A percentile compares a stretch with the other conserved stretches of the same genome.
Evolutionary conservation across 2,329 filamentous ascomycete genomes (phyloP).

Genomic region (Stagonosporopsis rhizophila): DNA sequence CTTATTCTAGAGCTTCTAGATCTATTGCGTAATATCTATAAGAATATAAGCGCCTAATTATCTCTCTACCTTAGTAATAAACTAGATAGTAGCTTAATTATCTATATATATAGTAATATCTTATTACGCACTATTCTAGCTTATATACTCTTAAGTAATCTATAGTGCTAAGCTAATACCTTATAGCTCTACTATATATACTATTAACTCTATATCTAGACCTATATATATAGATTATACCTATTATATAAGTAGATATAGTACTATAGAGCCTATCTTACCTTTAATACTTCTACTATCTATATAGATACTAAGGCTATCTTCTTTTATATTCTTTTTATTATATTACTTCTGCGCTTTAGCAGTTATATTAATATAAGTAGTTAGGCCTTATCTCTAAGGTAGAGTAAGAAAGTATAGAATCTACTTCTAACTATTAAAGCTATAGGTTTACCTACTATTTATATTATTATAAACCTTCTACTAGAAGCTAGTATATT

Average conservation of each 20-base stretch:
- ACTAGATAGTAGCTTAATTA: constrained; percentile 25
- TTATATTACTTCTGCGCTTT: constrained; percentile 22
- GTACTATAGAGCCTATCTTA: constrained; percentile 21
- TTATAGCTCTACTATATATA: constrained; percentile 24
- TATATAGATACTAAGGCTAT: constrained; percentile 31
- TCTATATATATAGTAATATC: constrained; percentile 27
- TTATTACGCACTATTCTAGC: constrained; percentile 8
- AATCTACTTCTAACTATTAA: constrained; percentile 22
- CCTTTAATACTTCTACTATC: constrained; percentile 30
- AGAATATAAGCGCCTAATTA: constrained; percentile 24
- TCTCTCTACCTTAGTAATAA: constrained; percentile 20
- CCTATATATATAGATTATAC: constrained; percentile 21
- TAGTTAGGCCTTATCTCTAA: constrained; percentile 19
- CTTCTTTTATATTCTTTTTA: constrained; percentile 14
- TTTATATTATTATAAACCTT: not conserved
- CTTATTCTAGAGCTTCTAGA: constrained; percentile 8
- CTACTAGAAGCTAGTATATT: not conserved
- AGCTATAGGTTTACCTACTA: constrained; percentile 1
- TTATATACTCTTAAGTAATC: constrained; percentile 24
- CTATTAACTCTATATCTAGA: constrained; percentile 14
- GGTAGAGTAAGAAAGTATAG: constrained; percentile 21
- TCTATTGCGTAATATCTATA: constrained; percentile 19
- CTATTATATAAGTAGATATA: constrained; percentile 25
- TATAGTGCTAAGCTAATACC: constrained; percentile 27
- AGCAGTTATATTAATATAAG: constrained; percentile 21